Evolutionary conservation across 495 filamentous ascomycete genomes (phyloP).

Genomic region (Pyronema domesticum): DNA sequence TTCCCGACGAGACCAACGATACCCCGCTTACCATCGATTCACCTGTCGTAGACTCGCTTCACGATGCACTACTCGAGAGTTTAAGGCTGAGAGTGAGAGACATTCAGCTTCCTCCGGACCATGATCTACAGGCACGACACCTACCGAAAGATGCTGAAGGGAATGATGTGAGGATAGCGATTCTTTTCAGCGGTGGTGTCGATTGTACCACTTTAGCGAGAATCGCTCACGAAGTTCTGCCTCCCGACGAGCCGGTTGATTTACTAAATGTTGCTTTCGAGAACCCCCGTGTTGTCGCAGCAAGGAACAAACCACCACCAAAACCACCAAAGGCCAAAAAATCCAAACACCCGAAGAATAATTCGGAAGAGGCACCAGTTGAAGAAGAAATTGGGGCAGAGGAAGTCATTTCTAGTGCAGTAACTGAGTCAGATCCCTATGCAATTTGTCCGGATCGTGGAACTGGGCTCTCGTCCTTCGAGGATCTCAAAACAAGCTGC

Average conservation of each 20-base stretch:
- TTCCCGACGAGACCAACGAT: neutral
- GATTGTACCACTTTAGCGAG: conserved; percentile 83
- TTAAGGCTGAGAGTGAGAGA: conserved; percentile 46
- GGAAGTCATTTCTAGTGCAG: conserved; percentile 9
- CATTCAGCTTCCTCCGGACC: conserved; percentile 40
- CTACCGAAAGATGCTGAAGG: neutral
- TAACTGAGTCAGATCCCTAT: conserved; percentile 35
- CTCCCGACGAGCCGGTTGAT: conserved; percentile 51
- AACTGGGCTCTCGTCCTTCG: conserved; percentile 59
- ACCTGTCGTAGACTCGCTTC: conserved; percentile 37
- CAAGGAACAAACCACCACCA: conserved; percentile 21
- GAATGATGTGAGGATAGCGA: conserved; percentile 35
- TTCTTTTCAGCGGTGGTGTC: conserved; percentile 86
- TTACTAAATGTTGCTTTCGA: conserved; percentile 94
- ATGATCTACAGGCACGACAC: conserved; percentile 6
- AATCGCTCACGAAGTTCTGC: conserved; percentile 62
- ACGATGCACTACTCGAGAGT: conserved; percentile 42
- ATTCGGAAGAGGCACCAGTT: neutral
- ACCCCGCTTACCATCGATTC: conserved; percentile 21
- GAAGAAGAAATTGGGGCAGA: conserved; percentile 1
- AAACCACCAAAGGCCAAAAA: conserved; percentile 9
- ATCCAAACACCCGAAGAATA: conserved; percentile 10
- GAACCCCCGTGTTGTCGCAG: conserved; percentile 56
- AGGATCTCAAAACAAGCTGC: conserved; percentile 55
- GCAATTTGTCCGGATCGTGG: conserved; percentile 77